Base-by-base conservation (phyloP, 1,284 basidiomycete species). In the Cryptococcus deneoformans region DNA sequence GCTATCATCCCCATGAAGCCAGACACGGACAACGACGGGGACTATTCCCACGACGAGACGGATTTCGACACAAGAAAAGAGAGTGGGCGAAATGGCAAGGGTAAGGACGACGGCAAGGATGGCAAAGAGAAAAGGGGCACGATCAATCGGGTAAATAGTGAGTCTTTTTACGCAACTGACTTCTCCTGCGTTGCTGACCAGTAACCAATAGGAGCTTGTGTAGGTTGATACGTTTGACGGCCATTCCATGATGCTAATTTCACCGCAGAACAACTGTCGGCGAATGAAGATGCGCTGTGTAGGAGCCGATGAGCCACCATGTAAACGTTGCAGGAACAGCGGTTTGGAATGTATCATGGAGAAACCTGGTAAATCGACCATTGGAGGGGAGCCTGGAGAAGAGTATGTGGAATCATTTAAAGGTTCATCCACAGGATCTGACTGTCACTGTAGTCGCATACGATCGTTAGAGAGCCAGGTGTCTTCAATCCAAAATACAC, bases 281-380 rank as follows among this genome's bases (percentile, higher is more conserved):
- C 57, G 74, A 39, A 77, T 78, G 76, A 78, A 79, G 88, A 93
- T 80, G 91, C 68, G 77, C 7, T 80, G 79, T 57, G 75, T 79
- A 2, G 76, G 90, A 0, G 91, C 91, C 20, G 92, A 93, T 74
- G 91, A 91, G 66, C 92, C 92, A n/a, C 92, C 92, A 16, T 95
- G 92, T 77, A 87, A 89, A 69, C 84, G 92, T 42, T 95, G 92
- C 76, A 83, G 88, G 48, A 88, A 91, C 68, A 87, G 88, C 38
- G 88, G 88, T 1, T 81, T 93, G 11, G 89, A 92, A 50, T 94
- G 92, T 79, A 81, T 93, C 38, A 92, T 94, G 74, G 91, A 94
- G 76, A 93, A 93, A 68, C 91, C 91, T 42, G 90, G 89, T 1
- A 87, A 88, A 52, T 86, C 58, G 2, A 39, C 51, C 5, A 87